phyloP scores from a whole-genome alignment of 805 yeast genomes.

The Pichia nanzhaoensis region DNA sequence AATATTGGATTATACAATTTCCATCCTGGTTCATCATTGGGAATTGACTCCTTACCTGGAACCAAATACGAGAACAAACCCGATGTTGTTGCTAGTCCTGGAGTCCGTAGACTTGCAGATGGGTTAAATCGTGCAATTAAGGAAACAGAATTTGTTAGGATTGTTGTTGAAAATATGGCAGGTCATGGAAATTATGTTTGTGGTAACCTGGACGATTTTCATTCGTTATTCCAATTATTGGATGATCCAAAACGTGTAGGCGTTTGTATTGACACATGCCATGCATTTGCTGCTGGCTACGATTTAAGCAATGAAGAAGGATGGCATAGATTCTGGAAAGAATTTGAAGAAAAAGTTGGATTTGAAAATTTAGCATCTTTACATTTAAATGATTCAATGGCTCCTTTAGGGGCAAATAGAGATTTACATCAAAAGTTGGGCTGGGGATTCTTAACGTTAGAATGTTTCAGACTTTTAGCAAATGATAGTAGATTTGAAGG shows the following conservation, averaged over 20 bases:
- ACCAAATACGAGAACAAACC: slow-evolving; percentile 28
- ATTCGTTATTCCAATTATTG: slow-evolving; percentile 67
- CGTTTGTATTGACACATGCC: slow-evolving; percentile 95
- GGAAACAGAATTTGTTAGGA: slow-evolving; percentile 71
- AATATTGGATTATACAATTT: slow-evolving; percentile 83
- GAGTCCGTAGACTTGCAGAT: slow-evolving; percentile 51
- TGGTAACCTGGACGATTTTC: slow-evolving; percentile 66
- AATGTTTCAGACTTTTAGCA: slow-evolving; percentile 72
- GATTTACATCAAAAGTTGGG: slow-evolving; percentile 91
- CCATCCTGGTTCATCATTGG: slow-evolving; percentile 88
- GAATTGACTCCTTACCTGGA: slow-evolving; percentile 58
- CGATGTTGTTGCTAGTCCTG: slow-evolving; percentile 3
- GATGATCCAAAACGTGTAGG: slow-evolving; percentile 84
- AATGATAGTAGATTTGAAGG: slow-evolving; percentile 54
- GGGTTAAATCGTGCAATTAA: slow-evolving; percentile 73
- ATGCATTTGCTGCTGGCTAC: slow-evolving; percentile 93
- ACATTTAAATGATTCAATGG: slow-evolving; percentile 92
- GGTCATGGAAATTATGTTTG: slow-evolving; percentile 94
- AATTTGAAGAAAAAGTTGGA: slow-evolving; percentile 73
- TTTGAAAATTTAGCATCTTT: slow-evolving; percentile 67
- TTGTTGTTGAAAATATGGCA: slow-evolving; percentile 95
- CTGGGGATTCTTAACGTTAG: slow-evolving; percentile 81
- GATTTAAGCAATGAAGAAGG: slow-evolving; percentile 59
- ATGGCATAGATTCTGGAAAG: slow-evolving; percentile 63
- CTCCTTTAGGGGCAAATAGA: slow-evolving; percentile 82